These are phyloP conservation scores for Vigna mungo DNA, from an alignment of 306 rosid genomes.

Conservation along the genomic window DNA sequence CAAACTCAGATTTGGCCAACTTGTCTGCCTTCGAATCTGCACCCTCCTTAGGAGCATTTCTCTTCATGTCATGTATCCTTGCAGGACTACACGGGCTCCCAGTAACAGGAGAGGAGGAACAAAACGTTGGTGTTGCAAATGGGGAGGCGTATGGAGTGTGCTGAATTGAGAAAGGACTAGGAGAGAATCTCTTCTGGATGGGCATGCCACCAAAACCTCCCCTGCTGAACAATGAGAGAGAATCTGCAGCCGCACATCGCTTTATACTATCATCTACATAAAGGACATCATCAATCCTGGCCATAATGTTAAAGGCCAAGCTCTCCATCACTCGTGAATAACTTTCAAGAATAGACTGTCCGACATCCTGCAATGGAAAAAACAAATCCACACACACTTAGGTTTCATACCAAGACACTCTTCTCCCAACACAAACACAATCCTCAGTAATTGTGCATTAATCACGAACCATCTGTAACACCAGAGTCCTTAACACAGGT, in stretches of 20 bases:
- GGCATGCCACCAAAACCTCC: slow-evolving; percentile 85
- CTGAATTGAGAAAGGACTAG: slow-evolving; percentile 90
- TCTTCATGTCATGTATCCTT: slow-evolving; percentile 54
- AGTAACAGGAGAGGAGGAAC: slow-evolving; percentile 72
- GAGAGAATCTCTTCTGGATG: slow-evolving; percentile 86
- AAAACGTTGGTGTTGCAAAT: slow-evolving; percentile 79
- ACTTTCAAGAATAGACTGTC: slow-evolving; percentile 96
- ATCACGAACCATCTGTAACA: slow-evolving; percentile 7
- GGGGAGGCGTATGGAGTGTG: slow-evolving; percentile 87
- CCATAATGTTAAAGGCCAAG: slow-evolving; percentile 94
- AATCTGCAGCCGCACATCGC: slow-evolving; percentile 71
- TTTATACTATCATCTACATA: slow-evolving; percentile 83
- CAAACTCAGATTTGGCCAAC: slow-evolving; percentile 58
- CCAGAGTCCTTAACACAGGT: neutral
- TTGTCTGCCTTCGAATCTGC: slow-evolving; percentile 54
- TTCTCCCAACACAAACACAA: neutral
- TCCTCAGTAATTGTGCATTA: slow-evolving; percentile 3
- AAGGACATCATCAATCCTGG: slow-evolving; percentile 90
- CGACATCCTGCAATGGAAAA: slow-evolving; percentile 81
- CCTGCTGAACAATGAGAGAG: slow-evolving; percentile 68
- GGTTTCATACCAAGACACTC: neutral
- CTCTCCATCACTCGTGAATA: slow-evolving; percentile 98
- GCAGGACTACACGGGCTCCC: slow-evolving; percentile 92
- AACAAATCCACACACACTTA: neutral
- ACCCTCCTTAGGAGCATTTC: slow-evolving; percentile 49